Evolutionary conservation across 371 early-diverging fungal genomes (phyloP).

Genomic region (Rhizomucor pusillus): DNA sequence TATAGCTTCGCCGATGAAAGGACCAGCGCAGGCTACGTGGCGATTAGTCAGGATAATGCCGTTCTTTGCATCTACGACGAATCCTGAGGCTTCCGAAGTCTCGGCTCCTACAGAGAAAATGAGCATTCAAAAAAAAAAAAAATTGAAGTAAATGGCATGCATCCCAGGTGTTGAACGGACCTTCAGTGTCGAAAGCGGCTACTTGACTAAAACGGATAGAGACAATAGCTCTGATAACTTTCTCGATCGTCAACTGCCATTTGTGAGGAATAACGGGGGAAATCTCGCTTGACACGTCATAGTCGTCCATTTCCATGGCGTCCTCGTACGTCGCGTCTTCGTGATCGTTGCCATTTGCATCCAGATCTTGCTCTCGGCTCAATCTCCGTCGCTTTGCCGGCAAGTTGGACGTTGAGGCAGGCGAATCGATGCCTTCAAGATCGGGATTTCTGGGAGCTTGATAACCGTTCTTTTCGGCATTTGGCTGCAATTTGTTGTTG

Average conservation of each 20-base stretch:
- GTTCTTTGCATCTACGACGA: constrained; percentile 85
- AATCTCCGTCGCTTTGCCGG: constrained; percentile 33
- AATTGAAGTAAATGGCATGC: constrained; percentile 1
- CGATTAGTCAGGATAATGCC: constrained; percentile 93
- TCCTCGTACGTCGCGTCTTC: constrained; percentile 2
- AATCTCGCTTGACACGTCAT: constrained; percentile 2
- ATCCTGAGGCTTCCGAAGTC: constrained; percentile 81
- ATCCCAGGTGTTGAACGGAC: constrained; percentile 33
- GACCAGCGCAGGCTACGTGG: constrained; percentile 91
- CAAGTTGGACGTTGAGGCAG: constrained; percentile 23
- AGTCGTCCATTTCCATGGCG: constrained; percentile 9
- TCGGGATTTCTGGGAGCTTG: constrained; percentile 25
- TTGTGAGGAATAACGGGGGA: constrained; percentile 27
- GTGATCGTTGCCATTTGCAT: constrained; percentile 1
- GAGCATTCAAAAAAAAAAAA: neutral
- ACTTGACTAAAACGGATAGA: constrained; percentile 75
- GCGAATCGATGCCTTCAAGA: constrained; percentile 38
- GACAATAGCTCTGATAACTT: constrained; percentile 74
- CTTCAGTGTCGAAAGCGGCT: constrained; percentile 81
- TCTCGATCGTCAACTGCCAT: constrained; percentile 70
- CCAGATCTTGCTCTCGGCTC: constrained; percentile 12
- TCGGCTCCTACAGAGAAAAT: constrained; percentile 30
- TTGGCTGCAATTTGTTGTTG: too few species aligned
- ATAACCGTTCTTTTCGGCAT: too few species aligned
- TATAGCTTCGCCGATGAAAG: constrained; percentile 85